Conservation (phyloP, 805 yeast species). For the Kodamaea fukazawae region DNA sequence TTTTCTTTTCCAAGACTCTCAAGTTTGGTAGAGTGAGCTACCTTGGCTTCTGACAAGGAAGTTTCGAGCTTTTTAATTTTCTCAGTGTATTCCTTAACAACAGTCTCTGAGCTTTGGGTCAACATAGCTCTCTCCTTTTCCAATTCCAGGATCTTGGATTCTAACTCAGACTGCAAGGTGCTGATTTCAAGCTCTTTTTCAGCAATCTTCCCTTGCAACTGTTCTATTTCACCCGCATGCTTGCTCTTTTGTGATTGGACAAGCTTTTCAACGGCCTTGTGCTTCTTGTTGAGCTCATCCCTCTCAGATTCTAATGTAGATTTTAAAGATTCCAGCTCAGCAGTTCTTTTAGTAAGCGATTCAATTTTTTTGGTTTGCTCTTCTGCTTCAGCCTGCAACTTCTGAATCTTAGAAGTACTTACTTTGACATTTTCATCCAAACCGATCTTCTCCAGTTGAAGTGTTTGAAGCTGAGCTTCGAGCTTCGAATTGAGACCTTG, state of each 20-base stretch:
- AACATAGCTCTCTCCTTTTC: constrained; percentile 50
- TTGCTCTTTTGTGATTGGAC: constrained; percentile 15
- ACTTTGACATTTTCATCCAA: not conserved
- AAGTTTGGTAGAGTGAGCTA: constrained; percentile 12
- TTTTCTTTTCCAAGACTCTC: constrained; percentile 8
- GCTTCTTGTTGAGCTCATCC: constrained; percentile 4
- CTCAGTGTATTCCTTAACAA: constrained; percentile 47
- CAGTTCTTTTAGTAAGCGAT: not conserved
- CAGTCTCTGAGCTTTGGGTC: constrained; percentile 49
- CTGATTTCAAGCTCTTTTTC: constrained; percentile 27
- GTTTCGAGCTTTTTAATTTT: constrained; percentile 45
- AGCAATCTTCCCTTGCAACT: constrained; percentile 15
- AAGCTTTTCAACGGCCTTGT: constrained; percentile 10
- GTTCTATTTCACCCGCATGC: constrained; percentile 18
- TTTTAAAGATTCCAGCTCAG: not conserved
- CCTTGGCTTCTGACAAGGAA: constrained; percentile 15
- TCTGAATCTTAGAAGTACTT: not conserved
- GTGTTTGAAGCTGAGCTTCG: not conserved
- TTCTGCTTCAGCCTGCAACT: not conserved
- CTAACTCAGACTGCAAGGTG: constrained; percentile 31
- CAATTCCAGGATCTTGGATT: constrained; percentile 40
- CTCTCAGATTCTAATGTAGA: constrained; percentile 1
- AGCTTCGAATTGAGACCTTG: not conserved
- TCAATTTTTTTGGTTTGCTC: not conserved
- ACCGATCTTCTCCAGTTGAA: no score